Evolutionary conservation across 176 grass and related monocot genomes (phyloP).

Genomic region (Carex kokanica): DNA sequence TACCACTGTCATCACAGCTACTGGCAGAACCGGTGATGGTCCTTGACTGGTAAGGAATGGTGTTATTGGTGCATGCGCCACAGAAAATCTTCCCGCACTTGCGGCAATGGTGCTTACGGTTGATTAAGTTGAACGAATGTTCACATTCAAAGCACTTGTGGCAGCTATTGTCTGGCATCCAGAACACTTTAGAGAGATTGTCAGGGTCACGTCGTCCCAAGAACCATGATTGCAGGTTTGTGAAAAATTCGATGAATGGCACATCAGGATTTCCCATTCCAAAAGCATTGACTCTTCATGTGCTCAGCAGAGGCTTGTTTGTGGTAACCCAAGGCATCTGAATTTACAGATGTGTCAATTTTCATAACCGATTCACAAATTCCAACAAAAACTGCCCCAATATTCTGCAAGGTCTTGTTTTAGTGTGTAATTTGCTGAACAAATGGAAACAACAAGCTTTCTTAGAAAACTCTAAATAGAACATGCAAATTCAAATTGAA

Average conservation of each 20-base stretch:
- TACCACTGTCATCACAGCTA: constrained; percentile 21
- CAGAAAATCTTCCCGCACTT: constrained; percentile 91
- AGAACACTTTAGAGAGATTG: constrained; percentile 87
- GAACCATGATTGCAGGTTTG: constrained; percentile 68
- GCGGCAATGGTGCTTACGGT: constrained; percentile 92
- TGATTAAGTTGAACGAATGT: constrained; percentile 74
- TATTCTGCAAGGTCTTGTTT: neutral
- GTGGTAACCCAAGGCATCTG: neutral
- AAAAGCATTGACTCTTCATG: neutral
- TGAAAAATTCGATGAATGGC: neutral
- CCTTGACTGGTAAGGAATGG: constrained; percentile 37
- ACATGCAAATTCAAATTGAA: neutral
- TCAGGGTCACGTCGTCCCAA: constrained; percentile 46
- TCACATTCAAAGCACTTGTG: constrained; percentile 83
- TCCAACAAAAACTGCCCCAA: neutral
- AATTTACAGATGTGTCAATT: neutral
- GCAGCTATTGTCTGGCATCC: constrained; percentile 97
- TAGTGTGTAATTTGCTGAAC: neutral
- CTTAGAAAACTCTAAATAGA: neutral
- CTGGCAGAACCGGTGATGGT: constrained; percentile 14
- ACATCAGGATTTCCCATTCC: constrained; percentile 15
- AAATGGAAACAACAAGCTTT: neutral
- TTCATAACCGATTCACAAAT: neutral
- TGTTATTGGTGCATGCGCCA: constrained; percentile 75
- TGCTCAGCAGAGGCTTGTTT: neutral